These are phyloP conservation scores for Histomonas meleagridis DNA, from an alignment of 208 protist genomes.

Conservation along the genomic window DNA sequence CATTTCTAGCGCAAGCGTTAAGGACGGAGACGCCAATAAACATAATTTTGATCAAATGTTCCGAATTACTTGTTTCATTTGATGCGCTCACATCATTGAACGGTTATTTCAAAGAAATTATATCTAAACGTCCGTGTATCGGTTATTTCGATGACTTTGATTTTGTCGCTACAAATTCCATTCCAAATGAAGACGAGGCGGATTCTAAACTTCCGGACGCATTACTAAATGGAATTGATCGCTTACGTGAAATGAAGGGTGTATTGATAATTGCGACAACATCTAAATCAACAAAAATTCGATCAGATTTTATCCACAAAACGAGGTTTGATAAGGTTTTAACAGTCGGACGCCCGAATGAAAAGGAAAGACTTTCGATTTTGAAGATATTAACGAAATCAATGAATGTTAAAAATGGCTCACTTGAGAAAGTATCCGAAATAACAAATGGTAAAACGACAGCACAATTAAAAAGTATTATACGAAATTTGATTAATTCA, in stretches of 20 bases:
- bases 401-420: no score
- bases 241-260: not conserved
- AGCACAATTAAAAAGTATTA: no score
- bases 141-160: slow-evolving; percentile 10
- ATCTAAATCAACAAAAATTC: no score
- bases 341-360: no score
- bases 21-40: not conserved
- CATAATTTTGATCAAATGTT: not conserved
- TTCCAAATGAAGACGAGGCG: not conserved
- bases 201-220: not conserved
- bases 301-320: no score
- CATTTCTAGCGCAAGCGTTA: not conserved
- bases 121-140: not conserved
- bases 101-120: not conserved
- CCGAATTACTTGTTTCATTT: not conserved
- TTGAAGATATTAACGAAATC: no score
- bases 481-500: no score
- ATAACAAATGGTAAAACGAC: no score
- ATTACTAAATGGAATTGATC: not conserved
- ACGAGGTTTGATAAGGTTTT: no score
- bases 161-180: not conserved
- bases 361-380: no score
- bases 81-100: not conserved
- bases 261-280: not conserved
- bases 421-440: no score